A percentile compares a stretch with the other conserved stretches of the same genome.
Conservation (phyloP, 2,329 filamentous ascomycete genomes). For the Aspergillus arachidicola region DNA sequence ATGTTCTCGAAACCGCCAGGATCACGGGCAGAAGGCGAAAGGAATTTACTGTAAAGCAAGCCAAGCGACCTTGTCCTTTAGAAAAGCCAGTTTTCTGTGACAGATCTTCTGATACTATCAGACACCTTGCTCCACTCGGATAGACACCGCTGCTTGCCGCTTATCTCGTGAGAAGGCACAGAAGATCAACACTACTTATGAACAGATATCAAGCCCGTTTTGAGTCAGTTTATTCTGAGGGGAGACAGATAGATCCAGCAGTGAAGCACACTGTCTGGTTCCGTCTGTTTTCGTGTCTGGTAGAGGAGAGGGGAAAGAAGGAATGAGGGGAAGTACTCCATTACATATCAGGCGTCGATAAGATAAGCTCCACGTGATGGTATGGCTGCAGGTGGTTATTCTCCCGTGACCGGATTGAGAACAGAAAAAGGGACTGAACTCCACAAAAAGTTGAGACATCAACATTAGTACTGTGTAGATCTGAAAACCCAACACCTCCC, state of each 20-base stretch:
- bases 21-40: not conserved
- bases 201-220: not conserved
- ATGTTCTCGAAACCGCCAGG: slow-evolving; percentile 51
- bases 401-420: not conserved
- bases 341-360: slow-evolving; percentile 1
- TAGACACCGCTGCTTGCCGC: not conserved
- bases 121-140: not conserved
- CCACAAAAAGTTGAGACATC: too few species aligned
- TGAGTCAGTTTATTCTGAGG: slow-evolving; percentile 4
- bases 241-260: slow-evolving; percentile 4
- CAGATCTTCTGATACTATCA: slow-evolving; percentile 1
- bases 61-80: not conserved
- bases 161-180: not conserved
- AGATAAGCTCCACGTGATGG: slow-evolving; percentile 10
- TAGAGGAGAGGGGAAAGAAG: slow-evolving; percentile 20
- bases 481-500: too few species aligned
- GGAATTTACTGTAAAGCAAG: not conserved
- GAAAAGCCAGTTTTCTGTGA: not conserved
- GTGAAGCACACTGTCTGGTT: slow-evolving; percentile 7
- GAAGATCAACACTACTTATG: not conserved
- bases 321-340: slow-evolving; percentile 17
- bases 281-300: slow-evolving; percentile 9
- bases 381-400: not conserved
- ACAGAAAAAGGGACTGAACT: not conserved
- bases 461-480: too few species aligned